Evolutionary conservation across 805 yeast species (phyloP).

Genomic region (Monosporozyma unispora): DNA sequence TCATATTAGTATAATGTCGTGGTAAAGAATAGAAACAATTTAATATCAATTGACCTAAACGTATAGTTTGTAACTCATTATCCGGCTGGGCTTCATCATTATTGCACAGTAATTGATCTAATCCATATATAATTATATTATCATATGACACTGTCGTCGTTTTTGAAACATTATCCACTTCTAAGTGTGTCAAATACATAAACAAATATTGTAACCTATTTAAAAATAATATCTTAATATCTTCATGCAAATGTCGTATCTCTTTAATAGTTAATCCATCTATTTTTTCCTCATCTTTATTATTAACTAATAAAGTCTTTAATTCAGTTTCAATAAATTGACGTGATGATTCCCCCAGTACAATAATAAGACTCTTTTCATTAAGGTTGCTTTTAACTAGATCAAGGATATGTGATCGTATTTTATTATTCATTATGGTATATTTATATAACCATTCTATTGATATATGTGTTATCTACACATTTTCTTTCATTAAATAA

Average conservation of each 20-base stretch:
- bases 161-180: constrained; percentile 10
- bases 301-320: background rate
- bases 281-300: background rate
- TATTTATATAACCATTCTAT: background rate
- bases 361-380: constrained; percentile 9
- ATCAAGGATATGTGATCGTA: background rate
- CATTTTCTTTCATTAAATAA: background rate
- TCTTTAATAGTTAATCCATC: background rate
- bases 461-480: background rate
- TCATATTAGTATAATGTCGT: background rate
- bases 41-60: background rate
- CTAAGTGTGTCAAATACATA: constrained; percentile 28
- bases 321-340: constrained; percentile 16
- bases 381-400: constrained; percentile 5
- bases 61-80: constrained; percentile 6
- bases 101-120: constrained; percentile 15
- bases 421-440: background rate
- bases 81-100: background rate
- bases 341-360: constrained; percentile 21
- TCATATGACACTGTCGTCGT: constrained; percentile 10
- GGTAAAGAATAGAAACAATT: background rate
- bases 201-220: constrained; percentile 26
- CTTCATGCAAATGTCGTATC: background rate
- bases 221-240: constrained; percentile 22
- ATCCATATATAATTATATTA: constrained; percentile 22